Evolutionary conservation across 768 basidiomycete genomes (phyloP).

Genomic region (Tylopilus subfusipes): DNA sequence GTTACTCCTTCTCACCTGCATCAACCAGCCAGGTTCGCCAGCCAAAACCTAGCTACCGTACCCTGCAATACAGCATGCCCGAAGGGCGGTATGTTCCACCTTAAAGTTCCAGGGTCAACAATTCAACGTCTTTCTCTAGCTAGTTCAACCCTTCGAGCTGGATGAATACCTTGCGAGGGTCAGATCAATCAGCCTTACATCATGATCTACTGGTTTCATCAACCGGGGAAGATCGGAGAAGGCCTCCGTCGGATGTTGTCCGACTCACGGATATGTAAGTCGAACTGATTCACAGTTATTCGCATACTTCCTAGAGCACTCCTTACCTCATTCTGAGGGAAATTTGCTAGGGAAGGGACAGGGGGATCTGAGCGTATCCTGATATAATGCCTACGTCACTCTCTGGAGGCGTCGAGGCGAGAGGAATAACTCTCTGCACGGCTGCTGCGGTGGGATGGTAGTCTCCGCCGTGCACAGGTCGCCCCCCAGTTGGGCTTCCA

Average conservation of each 20-base stretch:
- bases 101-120: slow-evolving; percentile 10
- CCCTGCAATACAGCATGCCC: background rate
- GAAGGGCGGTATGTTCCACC: background rate
- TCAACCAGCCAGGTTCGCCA: background rate
- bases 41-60: background rate
- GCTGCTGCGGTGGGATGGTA: background rate
- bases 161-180: background rate
- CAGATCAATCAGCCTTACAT: slow-evolving; percentile 1
- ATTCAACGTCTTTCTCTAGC: background rate
- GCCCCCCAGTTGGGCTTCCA: background rate
- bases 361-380: background rate
- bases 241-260: slow-evolving; percentile 10
- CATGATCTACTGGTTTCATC: slow-evolving; percentile 7
- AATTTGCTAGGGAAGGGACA: background rate
- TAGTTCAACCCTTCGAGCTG: slow-evolving; percentile 5
- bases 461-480: slow-evolving; percentile 1
- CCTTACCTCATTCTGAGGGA: background rate
- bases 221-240: slow-evolving; percentile 2
- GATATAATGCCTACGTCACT: background rate
- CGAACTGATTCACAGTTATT: background rate
- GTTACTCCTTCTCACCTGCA: slow-evolving; percentile 3
- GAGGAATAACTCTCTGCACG: background rate
- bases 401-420: background rate
- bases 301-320: background rate
- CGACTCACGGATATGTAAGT: slow-evolving; percentile 5